These are phyloP conservation scores for Diaporthe longicolla DNA, from an alignment of 2,329 filamentous ascomycete species.

Conservation along the genomic window DNA sequence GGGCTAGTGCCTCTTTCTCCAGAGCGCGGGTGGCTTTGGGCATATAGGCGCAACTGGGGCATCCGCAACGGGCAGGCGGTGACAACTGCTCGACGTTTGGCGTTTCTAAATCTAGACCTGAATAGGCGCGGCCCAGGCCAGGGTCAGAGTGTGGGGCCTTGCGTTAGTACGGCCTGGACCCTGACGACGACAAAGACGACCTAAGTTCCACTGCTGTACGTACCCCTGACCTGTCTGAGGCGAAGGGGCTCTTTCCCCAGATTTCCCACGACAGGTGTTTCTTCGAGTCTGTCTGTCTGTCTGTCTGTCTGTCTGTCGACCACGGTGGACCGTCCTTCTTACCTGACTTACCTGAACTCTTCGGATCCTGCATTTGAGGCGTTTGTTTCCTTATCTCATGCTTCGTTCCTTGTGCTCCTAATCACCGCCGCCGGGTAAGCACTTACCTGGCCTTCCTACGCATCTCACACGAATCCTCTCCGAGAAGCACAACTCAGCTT, in stretches of 20 bases:
- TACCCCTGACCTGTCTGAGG: conserved; percentile 13
- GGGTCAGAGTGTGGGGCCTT: neutral
- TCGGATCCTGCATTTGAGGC: neutral
- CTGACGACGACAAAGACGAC: conserved; percentile 37
- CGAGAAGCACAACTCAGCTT: neutral
- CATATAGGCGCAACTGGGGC: neutral
- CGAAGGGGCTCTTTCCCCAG: conserved; percentile 19
- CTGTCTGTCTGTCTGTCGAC: neutral
- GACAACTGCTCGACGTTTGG: neutral
- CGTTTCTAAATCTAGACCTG: conserved; percentile 34
- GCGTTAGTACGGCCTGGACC: conserved; percentile 9
- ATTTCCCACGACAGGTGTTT: conserved; percentile 30
- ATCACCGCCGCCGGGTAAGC: neutral
- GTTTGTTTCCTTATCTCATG: neutral
- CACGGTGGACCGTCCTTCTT: neutral
- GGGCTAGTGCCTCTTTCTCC: conserved; percentile 24
- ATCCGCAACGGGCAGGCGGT: conserved; percentile 33
- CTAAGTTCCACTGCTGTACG: conserved; percentile 1
- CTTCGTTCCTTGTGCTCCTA: neutral
- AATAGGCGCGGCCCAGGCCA: conserved; percentile 11
- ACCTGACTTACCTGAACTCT: neutral
- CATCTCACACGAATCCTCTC: neutral
- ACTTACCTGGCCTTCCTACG: neutral
- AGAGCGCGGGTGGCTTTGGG: conserved; percentile 10
- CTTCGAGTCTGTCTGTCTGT: neutral